Base-by-base conservation (phyloP, 2,329 filamentous ascomycete genomes). In the Alternaria solani region DNA sequence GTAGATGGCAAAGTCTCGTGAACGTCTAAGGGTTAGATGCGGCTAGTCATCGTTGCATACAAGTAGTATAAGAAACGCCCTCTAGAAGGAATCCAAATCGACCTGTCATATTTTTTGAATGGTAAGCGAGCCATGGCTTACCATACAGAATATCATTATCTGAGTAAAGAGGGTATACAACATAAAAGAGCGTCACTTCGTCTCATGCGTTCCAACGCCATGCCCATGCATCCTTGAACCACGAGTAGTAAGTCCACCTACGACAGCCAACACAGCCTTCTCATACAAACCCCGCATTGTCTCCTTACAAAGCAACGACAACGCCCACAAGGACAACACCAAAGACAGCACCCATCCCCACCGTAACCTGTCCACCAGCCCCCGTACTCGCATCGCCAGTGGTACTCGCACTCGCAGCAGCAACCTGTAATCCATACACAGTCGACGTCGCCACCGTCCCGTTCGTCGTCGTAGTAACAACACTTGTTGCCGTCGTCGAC, bases 351-450 rank as follows among this genome's bases (percentile, higher is more conserved):
- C 66, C 70, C 16, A 68, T n/a, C 2, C 65, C 68, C n/a, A 59
- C 67, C 5, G 63, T 72, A 44, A 46, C 65, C 58, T 58, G 63
- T 7, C 62, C 63, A 20, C 55, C 65, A 2, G 25, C 64, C 51
- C 2, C 57, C 52, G 48, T 46, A 23, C 34, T n/a, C 34, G 46
- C 30, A 18, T 28, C 25, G n/a, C 26, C 23, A 54, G 28, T 49
- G 18, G 34, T 38, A 18, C 63, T 58, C 3, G 44, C 65, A 43
- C 63, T 61, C 1, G 74, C 75, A 47, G 72, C 66, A 7, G 74
- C 75, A 65, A 78, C 76, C 56, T 72, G 67, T 44, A 78, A 39
- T 8, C 76, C 77, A 60, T 64, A 77, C 47, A 62, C 66, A 9
- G 74, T 76, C 2, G 65, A 69, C 2, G 69, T 68, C 2, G 67